Evolutionary conservation across 345 rosid species (phyloP), one percentile per base, ranked within the genome.

Genomic region (Populus simonii): DNA sequence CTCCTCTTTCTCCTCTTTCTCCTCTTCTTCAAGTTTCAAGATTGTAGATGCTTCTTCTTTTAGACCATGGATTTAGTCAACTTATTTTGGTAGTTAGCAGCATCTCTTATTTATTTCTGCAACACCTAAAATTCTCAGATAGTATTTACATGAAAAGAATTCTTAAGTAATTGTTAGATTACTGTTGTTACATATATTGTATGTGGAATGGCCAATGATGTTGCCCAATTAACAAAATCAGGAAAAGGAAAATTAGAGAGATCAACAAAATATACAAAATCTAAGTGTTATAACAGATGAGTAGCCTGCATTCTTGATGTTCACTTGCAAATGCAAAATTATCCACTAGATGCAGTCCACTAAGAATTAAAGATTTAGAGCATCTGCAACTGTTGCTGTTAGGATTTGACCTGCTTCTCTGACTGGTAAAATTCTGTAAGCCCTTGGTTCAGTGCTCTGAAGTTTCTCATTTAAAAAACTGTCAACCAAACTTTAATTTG

Each of bases 11-110:
- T 31, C 35, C 78, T 47, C 20, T 25, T 35, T 68, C 20, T 72
- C 25, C 59, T 45, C 35, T 15, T 31, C 27, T 75, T 29, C 43
- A 53, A 65, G 66, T 47, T 66, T 75, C 22, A 66, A 65, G 36
- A 75, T 15, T 38, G 8, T 35, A 22, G 47, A 8, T 73, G 45
- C 39, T 67, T 35, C 25, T 73, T 18, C 74, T 23, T 47, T 71
- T 16, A 38, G 16, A 9, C 51, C 18, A 15, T 5, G 20, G 20
- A 8, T 55, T 72, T 55, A 55, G 55, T 39, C 25, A 25, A 45
- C 39, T 75, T 75, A 71, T 84, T 15, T 4, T 47, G 51, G 17
- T 47, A 15, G 51, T 47, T 47, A 47, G 76, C 66, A 70, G 76
- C 31, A 78, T 66, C 38, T 59, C 8, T 66, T n/a, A 12, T 43